Evolutionary conservation across 257 asterid species (phyloP), one percentile per base, ranked within the genome.

Genomic region (Petunia secreta): DNA sequence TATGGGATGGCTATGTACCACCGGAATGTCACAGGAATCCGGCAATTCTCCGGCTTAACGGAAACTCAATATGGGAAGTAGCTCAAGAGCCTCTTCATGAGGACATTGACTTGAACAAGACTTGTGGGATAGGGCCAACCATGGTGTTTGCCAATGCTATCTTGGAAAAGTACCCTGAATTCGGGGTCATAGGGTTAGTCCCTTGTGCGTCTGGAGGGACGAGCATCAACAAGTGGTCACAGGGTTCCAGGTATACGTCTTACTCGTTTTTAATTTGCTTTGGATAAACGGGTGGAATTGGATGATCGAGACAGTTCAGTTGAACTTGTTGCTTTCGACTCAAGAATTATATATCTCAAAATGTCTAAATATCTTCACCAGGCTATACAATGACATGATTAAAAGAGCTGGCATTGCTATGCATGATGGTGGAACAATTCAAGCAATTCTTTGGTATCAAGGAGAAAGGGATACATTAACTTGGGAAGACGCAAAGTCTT

Each of bases 371-470:
- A 4, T 53, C 1, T 8, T 39, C n/a, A 15, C 38, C 1, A 75
- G 66, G 53, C 54, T 75, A 1, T 75, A 75, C 40, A 75, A 55
- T 39, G 53, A 55, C 5, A 55, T 57, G 54, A 4, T 75, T n/a
- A 75, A 58, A 58, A 55, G 80, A 16, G 68, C 68, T 6, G 8
- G 3, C 2, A 44, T 41, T 4, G 82, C 82, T 0, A 1, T 66
- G 16, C 78, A 53, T 37, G 78, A 4, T 66, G 78, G 82, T 54
- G 78, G 68, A 39, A 67, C 3, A 43, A 66, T 79, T 52, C 58
- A 16, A 14, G 82, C 68, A 64, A 53, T 79, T 6, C 78, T 66
- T 39, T 79, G 82, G 82, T 66, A 65, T 37, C 78, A 79, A 11
- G 82, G 82, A 2, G 78, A 54, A 43, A 66, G 53, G 9, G 82